Conservation (phyloP, 495 filamentous ascomycete genomes). For the Podospora bellae-mahoneyi region DNA sequence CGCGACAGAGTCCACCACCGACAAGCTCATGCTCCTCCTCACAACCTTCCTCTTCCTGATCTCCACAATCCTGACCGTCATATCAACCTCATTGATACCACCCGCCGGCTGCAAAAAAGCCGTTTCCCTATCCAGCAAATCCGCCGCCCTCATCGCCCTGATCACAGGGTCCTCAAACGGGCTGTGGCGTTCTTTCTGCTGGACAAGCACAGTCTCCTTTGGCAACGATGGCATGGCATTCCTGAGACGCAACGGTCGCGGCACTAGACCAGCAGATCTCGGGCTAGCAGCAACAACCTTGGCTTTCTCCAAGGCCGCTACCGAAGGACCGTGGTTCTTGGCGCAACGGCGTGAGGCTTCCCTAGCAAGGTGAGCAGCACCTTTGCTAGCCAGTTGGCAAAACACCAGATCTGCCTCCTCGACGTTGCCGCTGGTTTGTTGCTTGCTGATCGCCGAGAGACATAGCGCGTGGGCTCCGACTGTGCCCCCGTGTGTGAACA, state of each 20-base stretch:
- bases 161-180: conserved; percentile 37
- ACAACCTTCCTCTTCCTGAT: conserved; percentile 21
- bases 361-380: conserved; percentile 16
- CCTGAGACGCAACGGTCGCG: background rate
- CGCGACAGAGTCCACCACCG: conserved; percentile 24
- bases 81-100: conserved; percentile 34
- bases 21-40: conserved; percentile 37
- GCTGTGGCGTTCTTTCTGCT: background rate
- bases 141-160: conserved; percentile 49
- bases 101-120: conserved; percentile 38
- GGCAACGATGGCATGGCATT: background rate
- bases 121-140: conserved; percentile 47
- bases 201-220: background rate
- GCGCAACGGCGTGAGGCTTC: background rate
- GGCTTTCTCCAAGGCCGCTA: background rate
- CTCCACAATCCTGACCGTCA: conserved; percentile 27
- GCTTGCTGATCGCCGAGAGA: conserved; percentile 41
- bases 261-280: background rate
- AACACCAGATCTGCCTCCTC: conserved; percentile 43
- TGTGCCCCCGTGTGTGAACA: conserved; percentile 52
- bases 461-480: conserved; percentile 44
- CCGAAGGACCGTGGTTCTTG: background rate
- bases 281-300: background rate
- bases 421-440: conserved; percentile 41
- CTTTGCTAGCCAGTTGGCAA: conserved; percentile 42